Base-by-base conservation (phyloP, 225 moss, liverwort and hornwort species). In the Physcomitrellopsis africana region DNA sequence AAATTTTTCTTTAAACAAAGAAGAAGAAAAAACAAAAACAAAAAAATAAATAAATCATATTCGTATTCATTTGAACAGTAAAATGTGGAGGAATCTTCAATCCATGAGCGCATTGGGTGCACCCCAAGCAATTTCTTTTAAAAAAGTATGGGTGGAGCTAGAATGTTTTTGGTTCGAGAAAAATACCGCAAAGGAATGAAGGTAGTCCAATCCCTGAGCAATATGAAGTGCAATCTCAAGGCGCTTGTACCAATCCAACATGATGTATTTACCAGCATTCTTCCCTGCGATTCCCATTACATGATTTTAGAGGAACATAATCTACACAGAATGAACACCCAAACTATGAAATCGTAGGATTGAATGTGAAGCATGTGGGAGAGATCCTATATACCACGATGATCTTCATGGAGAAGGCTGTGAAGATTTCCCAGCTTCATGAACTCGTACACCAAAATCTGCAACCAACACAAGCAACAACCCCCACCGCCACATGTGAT, bases 161-260 rank as follows among this genome's bases (percentile, higher is more conserved):
- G 49, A 14, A 49, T 15, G 13, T 11, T 42, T 52, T 13, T 15
- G 53, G 11, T 60, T 54, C n/a, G 0, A 37, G 32, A 26, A 55
- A 61, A 13, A 48, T 89, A 89, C 89, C 79, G 89, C 89, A 68
- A 89, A 89, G 46, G 89, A 86, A 77, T 89, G 89, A 46, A 89
- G 85, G 55, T 89, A 89, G 53, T 89, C 86, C 46, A 89, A 77
- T 75, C 89, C 89, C 84, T 86, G 89, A 18, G 89, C 89, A 55
- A 89, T 70, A 68, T 86, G 81, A 44, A 89, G 79, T n/a, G 86
- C 89, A 57, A 89, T 89, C 68, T 89, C 89, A 44, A 89, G 54
- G 56, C 89, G 80, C 73, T 89, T 89, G 74, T 86, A 89, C 86
- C 89, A 86, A 49, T 89, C 79, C 63, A 89, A 60, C 75, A 72